Conservation (phyloP, 306 rosid species). For the Ammopiptanthus mongolicus region DNA sequence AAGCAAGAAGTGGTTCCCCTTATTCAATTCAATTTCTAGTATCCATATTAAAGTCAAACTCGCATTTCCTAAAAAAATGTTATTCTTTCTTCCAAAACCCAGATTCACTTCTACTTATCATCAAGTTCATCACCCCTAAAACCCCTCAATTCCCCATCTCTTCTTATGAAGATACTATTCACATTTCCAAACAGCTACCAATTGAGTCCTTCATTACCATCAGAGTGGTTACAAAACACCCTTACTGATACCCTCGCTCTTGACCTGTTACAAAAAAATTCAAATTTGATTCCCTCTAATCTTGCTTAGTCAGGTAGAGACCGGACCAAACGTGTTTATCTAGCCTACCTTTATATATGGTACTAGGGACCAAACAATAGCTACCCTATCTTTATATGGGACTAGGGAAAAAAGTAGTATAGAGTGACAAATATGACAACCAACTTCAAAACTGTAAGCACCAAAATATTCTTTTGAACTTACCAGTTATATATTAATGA, state of each 20-base stretch:
- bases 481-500: neutral
- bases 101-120: neutral
- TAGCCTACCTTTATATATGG: neutral
- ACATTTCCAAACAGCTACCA: too few relatives aligned
- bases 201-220: too few relatives aligned
- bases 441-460: neutral
- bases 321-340: neutral
- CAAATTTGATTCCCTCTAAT: neutral
- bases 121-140: neutral
- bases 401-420: neutral
- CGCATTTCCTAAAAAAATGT: neutral
- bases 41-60: neutral
- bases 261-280: neutral
- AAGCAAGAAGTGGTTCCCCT: too few relatives aligned
- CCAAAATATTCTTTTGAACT: neutral
- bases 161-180: neutral
- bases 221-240: too few relatives aligned
- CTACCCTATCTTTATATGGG: neutral
- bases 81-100: neutral
- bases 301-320: neutral
- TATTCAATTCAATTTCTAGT: too few relatives aligned
- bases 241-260: neutral
- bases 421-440: neutral
- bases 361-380: neutral
- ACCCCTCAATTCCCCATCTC: neutral